phyloP scores from a whole-genome alignment of 345 rosid genomes.

The Heritiera littoralis region DNA sequence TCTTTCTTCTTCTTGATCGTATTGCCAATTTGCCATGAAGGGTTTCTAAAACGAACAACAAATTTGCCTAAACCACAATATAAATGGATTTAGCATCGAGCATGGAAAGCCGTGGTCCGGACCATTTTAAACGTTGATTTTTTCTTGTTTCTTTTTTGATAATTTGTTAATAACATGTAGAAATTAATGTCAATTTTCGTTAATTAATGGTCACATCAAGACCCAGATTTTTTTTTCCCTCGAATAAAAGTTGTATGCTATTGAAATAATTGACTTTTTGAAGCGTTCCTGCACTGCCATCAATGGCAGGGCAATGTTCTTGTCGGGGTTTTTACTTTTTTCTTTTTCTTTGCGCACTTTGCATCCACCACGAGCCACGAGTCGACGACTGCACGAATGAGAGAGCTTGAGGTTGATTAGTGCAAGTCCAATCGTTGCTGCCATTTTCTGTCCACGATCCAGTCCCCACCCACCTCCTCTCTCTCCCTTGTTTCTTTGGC shows the following conservation, averaged over 20 bases:
- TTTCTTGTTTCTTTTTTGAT: background rate
- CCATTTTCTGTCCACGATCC: background rate
- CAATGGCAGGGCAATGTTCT: constrained; percentile 1
- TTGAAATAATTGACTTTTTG: constrained; percentile 9
- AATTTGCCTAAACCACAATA: background rate
- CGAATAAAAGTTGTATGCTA: background rate
- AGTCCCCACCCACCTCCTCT: background rate
- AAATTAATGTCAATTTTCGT: background rate
- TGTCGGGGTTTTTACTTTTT: background rate
- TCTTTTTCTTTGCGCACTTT: background rate
- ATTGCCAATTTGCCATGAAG: background rate
- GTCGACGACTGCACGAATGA: background rate
- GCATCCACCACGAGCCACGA: background rate
- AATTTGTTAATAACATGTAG: background rate
- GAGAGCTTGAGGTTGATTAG: too few species aligned
- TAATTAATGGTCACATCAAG: background rate
- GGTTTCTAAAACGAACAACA: background rate
- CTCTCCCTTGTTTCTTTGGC: background rate
- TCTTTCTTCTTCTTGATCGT: background rate
- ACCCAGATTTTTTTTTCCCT: background rate
- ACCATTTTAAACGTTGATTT: background rate
- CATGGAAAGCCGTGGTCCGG: background rate
- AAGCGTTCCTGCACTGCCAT: background rate
- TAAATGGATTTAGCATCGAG: too few species aligned
- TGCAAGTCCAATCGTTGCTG: background rate